Percentiles rank a stretch among this genome's conserved stretches.
Conservation (phyloP, 306 rosid species). For the Lupinus albus region DNA sequence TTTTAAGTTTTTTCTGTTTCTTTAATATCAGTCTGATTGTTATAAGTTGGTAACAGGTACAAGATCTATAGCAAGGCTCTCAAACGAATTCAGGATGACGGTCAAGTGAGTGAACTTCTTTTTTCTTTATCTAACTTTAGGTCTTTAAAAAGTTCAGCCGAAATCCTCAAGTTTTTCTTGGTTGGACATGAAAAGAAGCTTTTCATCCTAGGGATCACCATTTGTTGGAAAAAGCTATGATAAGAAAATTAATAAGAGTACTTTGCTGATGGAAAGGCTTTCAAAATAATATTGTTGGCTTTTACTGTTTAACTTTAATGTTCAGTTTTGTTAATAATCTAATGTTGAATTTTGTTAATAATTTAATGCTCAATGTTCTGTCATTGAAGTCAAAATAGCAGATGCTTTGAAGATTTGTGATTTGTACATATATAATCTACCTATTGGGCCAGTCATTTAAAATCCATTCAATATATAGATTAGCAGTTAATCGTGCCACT, state of each 20-base stretch:
- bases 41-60: slow-evolving; percentile 56
- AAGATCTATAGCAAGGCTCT: slow-evolving; percentile 80
- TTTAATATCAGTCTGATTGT: slow-evolving; percentile 20
- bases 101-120: slow-evolving; percentile 58
- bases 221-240: slow-evolving; percentile 28
- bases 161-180: slow-evolving; percentile 21
- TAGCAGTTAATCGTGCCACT: too few relatives aligned
- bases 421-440: too few relatives aligned
- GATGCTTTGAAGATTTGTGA: too few relatives aligned
- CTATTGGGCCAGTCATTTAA: too few relatives aligned
- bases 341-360: slow-evolving; percentile 20
- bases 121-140: background rate
- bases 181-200: slow-evolving; percentile 23
- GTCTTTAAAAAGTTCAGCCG: slow-evolving; percentile 20
- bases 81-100: slow-evolving; percentile 84
- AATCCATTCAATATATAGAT: background rate
- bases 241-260: background rate
- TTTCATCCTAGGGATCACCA: slow-evolving; percentile 29
- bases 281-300: slow-evolving; percentile 10
- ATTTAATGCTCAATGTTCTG: background rate
- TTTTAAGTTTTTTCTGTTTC: slow-evolving; percentile 12
- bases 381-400: too few relatives aligned
- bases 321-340: slow-evolving; percentile 21
- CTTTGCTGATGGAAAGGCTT: slow-evolving; percentile 29
- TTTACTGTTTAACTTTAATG: slow-evolving; percentile 1